Conservation (phyloP, 2,329 filamentous ascomycete species). For the Colletotrichum incanum region DNA sequence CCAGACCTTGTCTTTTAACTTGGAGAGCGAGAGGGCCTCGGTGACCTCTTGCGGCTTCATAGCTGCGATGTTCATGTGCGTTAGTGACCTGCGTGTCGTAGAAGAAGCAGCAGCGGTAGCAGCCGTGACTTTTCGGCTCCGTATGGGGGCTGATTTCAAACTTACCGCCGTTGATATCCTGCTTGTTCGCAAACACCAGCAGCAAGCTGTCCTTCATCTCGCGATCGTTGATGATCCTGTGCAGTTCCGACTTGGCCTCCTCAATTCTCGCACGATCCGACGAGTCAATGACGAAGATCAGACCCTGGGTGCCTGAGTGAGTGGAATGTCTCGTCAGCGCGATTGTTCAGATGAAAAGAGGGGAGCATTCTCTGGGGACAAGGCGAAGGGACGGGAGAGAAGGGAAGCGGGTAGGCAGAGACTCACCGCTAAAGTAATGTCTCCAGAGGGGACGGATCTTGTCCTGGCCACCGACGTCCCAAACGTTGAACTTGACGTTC, state of each 20-base stretch:
- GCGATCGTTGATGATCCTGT: conserved; percentile 97
- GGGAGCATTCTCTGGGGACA: too few relatives aligned
- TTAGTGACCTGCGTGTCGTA: not conserved
- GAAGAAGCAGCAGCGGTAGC: not conserved
- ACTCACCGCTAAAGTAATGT: conserved; percentile 90
- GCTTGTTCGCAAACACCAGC: conserved; percentile 98
- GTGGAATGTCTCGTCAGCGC: conserved; percentile 12
- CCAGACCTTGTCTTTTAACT: conserved; percentile 88
- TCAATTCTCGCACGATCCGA: conserved; percentile 93
- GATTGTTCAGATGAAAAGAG: not conserved
- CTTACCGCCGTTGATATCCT: conserved; percentile 87
- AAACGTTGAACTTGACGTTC: conserved; percentile 99
- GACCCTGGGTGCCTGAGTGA: conserved; percentile 87
- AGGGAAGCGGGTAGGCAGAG: conserved; percentile 18
- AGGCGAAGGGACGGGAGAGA: conserved; percentile 16
- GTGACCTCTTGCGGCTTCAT: conserved; percentile 87
- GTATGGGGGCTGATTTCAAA: not conserved
- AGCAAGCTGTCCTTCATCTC: conserved; percentile 97
- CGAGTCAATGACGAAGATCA: conserved; percentile 99
- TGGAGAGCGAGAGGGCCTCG: conserved; percentile 81
- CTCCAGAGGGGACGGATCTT: conserved; percentile 98
- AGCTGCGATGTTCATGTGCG: conserved; percentile 63
- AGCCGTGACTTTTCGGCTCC: not conserved
- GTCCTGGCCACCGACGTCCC: conserved; percentile 99
- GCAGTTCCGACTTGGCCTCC: conserved; percentile 92